Percentiles rank a stretch among this genome's conserved stretches.
Evolutionary conservation across 352 stramenopile species (phyloP).

Genomic region (Globisporangium spinosum): DNA sequence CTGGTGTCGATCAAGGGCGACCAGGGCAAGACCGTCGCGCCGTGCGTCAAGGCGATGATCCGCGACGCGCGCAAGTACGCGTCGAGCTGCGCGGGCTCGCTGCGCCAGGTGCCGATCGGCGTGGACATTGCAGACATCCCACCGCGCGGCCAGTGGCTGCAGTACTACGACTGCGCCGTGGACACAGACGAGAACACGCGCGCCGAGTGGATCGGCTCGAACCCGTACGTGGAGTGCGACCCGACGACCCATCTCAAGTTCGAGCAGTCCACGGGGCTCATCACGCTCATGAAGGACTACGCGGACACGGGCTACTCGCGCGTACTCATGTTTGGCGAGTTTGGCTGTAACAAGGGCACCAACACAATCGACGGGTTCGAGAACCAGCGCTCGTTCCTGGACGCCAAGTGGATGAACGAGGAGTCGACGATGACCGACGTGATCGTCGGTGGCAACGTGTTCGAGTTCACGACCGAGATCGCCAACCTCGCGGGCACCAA

Average conservation of each 20-base stretch:
- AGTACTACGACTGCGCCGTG: slow-evolving; percentile 50
- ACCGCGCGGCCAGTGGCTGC: slow-evolving; percentile 31
- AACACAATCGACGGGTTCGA: slow-evolving; percentile 70
- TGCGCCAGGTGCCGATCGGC: slow-evolving; percentile 46
- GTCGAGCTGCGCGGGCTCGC: slow-evolving; percentile 23
- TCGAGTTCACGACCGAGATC: slow-evolving; percentile 68
- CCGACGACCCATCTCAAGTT: slow-evolving; percentile 48
- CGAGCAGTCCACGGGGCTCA: slow-evolving; percentile 48
- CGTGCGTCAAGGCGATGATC: slow-evolving; percentile 49
- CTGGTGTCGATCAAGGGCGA: slow-evolving; percentile 4
- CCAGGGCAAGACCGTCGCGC: slow-evolving; percentile 23
- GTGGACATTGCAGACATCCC: slow-evolving; percentile 47
- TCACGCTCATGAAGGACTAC: slow-evolving; percentile 66
- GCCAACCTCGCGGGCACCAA: slow-evolving; percentile 42
- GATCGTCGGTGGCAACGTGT: slow-evolving; percentile 71
- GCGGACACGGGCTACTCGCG: slow-evolving; percentile 37
- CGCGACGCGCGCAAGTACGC: slow-evolving; percentile 45
- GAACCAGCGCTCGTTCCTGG: slow-evolving; percentile 60
- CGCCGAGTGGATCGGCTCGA: slow-evolving; percentile 31
- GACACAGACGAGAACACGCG: slow-evolving; percentile 41
- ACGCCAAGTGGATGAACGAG: slow-evolving; percentile 78
- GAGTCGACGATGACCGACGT: slow-evolving; percentile 61
- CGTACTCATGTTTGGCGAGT: slow-evolving; percentile 75
- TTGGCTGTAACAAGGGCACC: slow-evolving; percentile 59
- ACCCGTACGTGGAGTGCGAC: slow-evolving; percentile 73